A percentile compares a stretch with the other conserved stretches of the same genome.
Evolutionary conservation across 1,284 basidiomycete genomes (phyloP).

Genomic region (Malassezia equina): DNA sequence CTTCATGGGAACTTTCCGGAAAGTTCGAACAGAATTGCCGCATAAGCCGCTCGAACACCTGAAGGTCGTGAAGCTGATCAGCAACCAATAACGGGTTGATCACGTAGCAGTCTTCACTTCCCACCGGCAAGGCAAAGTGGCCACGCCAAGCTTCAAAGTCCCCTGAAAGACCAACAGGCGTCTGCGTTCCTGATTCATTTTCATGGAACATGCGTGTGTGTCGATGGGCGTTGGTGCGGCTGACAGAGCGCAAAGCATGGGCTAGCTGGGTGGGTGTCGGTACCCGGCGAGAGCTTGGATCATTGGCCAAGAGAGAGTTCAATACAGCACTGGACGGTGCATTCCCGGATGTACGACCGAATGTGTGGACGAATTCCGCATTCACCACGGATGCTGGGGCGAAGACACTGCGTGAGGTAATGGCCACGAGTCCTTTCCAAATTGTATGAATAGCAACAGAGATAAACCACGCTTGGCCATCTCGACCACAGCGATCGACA

Average conservation of each 20-base stretch:
- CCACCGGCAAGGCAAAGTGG: constrained; percentile 3
- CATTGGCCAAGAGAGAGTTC: constrained; percentile 7
- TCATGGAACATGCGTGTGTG: background rate
- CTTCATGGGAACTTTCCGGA: background rate
- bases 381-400: constrained; percentile 12
- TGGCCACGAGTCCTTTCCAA: constrained; percentile 42
- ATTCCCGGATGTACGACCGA: constrained; percentile 5
- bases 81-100: constrained; percentile 30
- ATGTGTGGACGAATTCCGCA: constrained; percentile 8
- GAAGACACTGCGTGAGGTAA: constrained; percentile 33
- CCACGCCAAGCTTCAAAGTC: constrained; percentile 8
- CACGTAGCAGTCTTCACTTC: constrained; percentile 9
- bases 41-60: constrained; percentile 42
- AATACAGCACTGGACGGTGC: constrained; percentile 9
- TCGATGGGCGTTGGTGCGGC: background rate
- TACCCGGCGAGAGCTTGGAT: constrained; percentile 3
- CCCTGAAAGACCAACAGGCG: background rate
- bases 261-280: constrained; percentile 16
- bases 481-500: constrained; percentile 37
- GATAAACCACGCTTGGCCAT: constrained; percentile 46
- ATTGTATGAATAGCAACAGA: constrained; percentile 42
- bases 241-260: constrained; percentile 9
- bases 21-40: constrained; percentile 35
- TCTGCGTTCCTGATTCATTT: background rate
- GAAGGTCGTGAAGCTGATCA: constrained; percentile 35